Evolutionary conservation across 169 alveolate genomes (phyloP).

Genomic region (Theileria orientalis): DNA sequence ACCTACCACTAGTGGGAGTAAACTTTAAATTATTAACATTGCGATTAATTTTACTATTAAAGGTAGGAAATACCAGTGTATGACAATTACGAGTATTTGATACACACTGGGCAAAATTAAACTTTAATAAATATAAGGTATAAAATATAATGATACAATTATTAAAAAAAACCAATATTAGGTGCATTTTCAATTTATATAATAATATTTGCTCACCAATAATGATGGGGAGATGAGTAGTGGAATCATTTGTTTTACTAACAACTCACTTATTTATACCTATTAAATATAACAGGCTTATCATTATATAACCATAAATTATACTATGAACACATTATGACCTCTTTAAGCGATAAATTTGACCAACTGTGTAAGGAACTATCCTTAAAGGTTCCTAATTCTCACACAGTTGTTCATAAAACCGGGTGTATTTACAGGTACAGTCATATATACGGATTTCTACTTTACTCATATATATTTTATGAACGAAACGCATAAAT

Average conservation of each 20-base stretch:
- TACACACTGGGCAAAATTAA: neutral
- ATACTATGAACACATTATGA: constrained; percentile 11
- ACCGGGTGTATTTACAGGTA: constrained; percentile 25
- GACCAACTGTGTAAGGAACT: constrained; percentile 7
- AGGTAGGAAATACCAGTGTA: neutral
- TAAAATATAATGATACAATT: neutral
- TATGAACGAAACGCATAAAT: neutral
- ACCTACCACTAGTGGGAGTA: too few relatives aligned
- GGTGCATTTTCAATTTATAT: neutral
- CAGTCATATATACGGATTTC: neutral
- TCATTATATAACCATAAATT: too few relatives aligned
- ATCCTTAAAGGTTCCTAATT: neutral
- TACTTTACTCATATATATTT: neutral
- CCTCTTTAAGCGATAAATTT: neutral
- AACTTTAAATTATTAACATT: too few relatives aligned
- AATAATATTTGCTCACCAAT: neutral
- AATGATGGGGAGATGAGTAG: neutral
- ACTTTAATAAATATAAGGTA: neutral
- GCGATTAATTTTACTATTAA: neutral
- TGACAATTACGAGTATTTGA: too few relatives aligned
- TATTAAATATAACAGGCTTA: too few relatives aligned
- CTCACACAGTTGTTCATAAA: constrained; percentile 23
- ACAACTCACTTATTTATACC: too few relatives aligned
- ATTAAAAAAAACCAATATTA: neutral
- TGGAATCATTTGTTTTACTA: too few relatives aligned